Base-by-base conservation (phyloP, 371 early-diverging fungal genomes). In the Vairimorpha apis region DNA sequence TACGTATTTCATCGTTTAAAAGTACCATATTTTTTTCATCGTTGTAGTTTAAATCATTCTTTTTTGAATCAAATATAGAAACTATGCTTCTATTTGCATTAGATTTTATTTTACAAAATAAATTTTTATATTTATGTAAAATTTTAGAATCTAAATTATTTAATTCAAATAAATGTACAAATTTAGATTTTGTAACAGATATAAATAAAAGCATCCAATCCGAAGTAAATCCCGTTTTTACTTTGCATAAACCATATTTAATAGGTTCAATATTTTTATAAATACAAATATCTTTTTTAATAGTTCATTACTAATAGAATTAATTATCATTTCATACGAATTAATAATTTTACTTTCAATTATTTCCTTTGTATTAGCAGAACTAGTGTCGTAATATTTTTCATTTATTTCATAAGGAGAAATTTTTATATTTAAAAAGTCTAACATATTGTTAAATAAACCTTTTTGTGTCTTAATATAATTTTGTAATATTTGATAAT, bases 111-210 rank as follows among this genome's bases (percentile, higher is more conserved):
- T 49, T 70, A 10, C 49, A 25, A 49, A 59, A 8, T 18, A 47
- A 2, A 8, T 43, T 7, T 8, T 14, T 41, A 30, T 56, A 44
- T 18, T 43, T 45, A 27, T 53, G 55, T 12, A 23, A 4, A 25
- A 53, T 25, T 53, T 53, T 53, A 7, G 12, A 12, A 16, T 53
- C 43, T 27, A 58, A 1, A 30, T 59, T 51, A 13, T 27, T 23
- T 10, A 72, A 18, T 10, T 75, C 70, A 44, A 64, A 75, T 37
- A 62, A 65, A 43, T 76, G 76, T 29, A 58, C 21, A 37, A 65
- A 70, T 25, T 49, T 47, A 0, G 47, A 68, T 32, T 62, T 62
- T 10, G 76, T 76, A 18, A 76, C 56, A 27, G 51, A 43, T 4
- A 76, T 5, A 53, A 65, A 67, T 21, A 56, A 27, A 5, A 32